These are phyloP conservation scores for Argentina anserina DNA, from an alignment of 306 rosid species.

Conservation along the genomic window DNA sequence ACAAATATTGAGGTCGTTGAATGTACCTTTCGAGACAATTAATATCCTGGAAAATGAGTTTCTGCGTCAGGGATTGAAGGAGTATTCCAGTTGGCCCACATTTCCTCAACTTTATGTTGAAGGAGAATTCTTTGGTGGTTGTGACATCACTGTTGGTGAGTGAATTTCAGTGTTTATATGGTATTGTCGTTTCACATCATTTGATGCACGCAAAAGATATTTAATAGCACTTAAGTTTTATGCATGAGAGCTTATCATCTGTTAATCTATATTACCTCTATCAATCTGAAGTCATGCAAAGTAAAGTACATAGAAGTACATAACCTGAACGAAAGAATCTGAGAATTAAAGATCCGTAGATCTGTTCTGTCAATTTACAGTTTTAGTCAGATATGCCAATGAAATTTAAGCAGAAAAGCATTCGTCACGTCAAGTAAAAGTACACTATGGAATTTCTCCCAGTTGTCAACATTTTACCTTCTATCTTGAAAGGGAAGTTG, in stretches of 20 bases:
- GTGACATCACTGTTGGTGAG: slow-evolving; percentile 97
- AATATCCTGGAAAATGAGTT: slow-evolving; percentile 78
- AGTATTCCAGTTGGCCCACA: slow-evolving; percentile 91
- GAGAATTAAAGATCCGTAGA: neutral
- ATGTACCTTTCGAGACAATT: slow-evolving; percentile 69
- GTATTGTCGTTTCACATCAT: neutral
- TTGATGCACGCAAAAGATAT: neutral
- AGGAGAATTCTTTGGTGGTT: slow-evolving; percentile 98
- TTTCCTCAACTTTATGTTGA: slow-evolving; percentile 95
- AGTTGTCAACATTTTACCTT: neutral
- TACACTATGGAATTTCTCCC: neutral
- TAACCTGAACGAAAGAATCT: neutral
- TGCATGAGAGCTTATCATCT: neutral
- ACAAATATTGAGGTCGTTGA: slow-evolving; percentile 77
- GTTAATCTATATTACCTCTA: neutral
- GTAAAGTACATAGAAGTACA: neutral
- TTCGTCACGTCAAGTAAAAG: neutral
- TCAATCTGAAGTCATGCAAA: neutral
- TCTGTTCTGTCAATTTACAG: neutral
- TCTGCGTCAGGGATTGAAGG: slow-evolving; percentile 78
- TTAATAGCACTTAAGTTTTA: neutral
- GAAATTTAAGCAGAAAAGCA: neutral
- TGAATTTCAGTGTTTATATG: slow-evolving; percentile 1
- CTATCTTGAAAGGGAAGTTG: neutral
- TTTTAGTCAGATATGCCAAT: neutral